Percentiles rank a stretch among this genome's conserved stretches.
phyloP scores from a whole-genome alignment of 176 grass and related monocot species.

The Pontederia paniculata region DNA sequence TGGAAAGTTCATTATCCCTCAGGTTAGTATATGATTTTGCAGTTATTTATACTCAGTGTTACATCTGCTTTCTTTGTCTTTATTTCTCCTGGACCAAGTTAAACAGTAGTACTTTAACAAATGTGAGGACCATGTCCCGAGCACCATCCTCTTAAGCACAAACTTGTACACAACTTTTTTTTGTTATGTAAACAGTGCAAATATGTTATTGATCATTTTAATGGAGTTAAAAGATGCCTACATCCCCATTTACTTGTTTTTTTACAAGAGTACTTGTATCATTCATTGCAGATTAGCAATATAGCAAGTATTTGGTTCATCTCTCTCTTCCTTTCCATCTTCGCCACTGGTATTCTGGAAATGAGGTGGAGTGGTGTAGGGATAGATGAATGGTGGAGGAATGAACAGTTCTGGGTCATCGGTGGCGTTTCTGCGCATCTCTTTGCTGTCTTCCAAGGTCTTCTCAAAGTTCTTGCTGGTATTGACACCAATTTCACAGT shows the following conservation, averaged over 20 bases:
- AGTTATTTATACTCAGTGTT: no score
- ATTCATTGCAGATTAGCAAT: conserved; percentile 55
- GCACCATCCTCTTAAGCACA: neutral
- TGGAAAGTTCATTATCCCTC: conserved; percentile 85
- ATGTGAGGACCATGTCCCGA: neutral
- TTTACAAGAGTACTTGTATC: no score
- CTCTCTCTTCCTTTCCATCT: conserved; percentile 87
- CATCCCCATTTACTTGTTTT: no score
- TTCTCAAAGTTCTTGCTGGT: conserved; percentile 81
- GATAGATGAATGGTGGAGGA: conserved; percentile 95
- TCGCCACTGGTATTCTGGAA: conserved; percentile 72
- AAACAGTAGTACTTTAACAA: no score
- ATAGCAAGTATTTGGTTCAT: conserved; percentile 81
- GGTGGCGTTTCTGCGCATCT: conserved; percentile 85
- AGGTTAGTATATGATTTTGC: conserved; percentile 21
- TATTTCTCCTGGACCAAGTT: no score
- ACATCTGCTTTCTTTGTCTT: no score
- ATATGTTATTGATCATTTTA: no score
- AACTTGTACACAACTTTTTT: neutral
- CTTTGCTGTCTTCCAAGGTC: conserved; percentile 93
- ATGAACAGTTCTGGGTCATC: conserved; percentile 98
- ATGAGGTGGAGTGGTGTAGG: conserved; percentile 89
- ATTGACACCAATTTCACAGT: conserved; percentile 98
- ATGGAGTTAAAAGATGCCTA: no score
- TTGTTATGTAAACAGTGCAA: neutral